Conservation (phyloP, 176 grass and related monocot species). For the Oryza punctata region DNA sequence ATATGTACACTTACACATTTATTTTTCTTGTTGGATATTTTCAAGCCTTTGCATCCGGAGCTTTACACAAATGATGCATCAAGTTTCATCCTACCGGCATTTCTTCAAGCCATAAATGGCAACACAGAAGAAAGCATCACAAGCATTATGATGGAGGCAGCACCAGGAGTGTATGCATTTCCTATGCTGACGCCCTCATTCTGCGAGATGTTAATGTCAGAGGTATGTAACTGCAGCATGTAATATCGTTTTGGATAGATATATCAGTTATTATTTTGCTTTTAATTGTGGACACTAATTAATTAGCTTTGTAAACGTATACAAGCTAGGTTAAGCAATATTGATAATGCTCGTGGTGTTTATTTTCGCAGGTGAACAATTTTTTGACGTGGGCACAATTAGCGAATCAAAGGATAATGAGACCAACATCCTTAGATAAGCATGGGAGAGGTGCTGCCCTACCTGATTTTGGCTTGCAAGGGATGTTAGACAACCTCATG, state of each 20-base stretch:
- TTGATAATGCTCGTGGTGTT: neutral
- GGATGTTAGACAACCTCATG: slow-evolving; percentile 67
- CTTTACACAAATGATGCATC: slow-evolving; percentile 54
- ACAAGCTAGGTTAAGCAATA: neutral
- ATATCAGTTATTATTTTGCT: neutral
- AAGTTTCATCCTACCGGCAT: slow-evolving; percentile 55
- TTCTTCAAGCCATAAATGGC: slow-evolving; percentile 54
- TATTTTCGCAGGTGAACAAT: slow-evolving; percentile 50
- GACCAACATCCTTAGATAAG: slow-evolving; percentile 47
- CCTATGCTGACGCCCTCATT: slow-evolving; percentile 62
- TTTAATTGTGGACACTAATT: neutral
- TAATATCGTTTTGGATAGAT: neutral
- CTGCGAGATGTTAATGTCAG: slow-evolving; percentile 59
- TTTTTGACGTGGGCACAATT: slow-evolving; percentile 58
- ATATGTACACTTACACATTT: neutral
- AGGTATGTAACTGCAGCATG: slow-evolving; percentile 36
- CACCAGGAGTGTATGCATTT: slow-evolving; percentile 56
- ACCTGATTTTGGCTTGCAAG: slow-evolving; percentile 58
- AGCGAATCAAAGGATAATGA: slow-evolving; percentile 46
- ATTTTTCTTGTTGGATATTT: neutral
- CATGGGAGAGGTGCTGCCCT: slow-evolving; percentile 32
- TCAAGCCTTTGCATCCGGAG: slow-evolving; percentile 61
- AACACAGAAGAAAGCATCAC: slow-evolving; percentile 61
- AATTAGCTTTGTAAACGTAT: too few relatives aligned
- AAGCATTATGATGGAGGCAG: slow-evolving; percentile 50